These are phyloP conservation scores for Candida pseudoglaebosa DNA, from an alignment of 805 yeast species.

Conservation along the genomic window DNA sequence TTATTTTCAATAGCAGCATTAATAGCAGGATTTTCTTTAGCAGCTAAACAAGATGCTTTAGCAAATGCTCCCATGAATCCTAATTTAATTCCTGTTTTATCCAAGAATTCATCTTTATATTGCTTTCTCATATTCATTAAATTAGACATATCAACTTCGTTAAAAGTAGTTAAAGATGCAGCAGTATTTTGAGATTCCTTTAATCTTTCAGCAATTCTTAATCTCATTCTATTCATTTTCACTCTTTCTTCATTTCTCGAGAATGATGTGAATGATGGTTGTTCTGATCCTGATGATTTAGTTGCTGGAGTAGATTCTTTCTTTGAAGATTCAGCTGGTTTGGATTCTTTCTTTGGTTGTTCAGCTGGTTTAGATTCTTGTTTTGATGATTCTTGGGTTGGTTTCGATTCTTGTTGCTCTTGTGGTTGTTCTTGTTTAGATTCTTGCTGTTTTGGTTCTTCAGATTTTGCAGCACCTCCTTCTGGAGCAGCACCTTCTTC, in stretches of 20 bases:
- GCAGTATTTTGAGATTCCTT: constrained; percentile 99
- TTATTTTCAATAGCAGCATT: constrained; percentile 92
- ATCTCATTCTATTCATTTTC: constrained; percentile 99
- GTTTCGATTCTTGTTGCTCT: constrained; percentile 16
- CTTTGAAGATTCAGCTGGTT: constrained; percentile 18
- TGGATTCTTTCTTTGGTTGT: constrained; percentile 24
- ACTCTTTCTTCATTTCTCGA: constrained; percentile 87
- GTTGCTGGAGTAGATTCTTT: constrained; percentile 24
- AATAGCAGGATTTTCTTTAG: constrained; percentile 91
- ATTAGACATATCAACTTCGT: constrained; percentile 95
- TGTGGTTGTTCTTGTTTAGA: constrained; percentile 22
- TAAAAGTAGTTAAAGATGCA: constrained; percentile 95
- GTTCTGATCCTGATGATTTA: constrained; percentile 26
- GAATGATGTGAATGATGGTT: constrained; percentile 45
- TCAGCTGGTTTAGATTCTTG: constrained; percentile 24
- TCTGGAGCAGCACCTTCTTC: constrained; percentile 76
- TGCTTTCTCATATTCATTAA: constrained; percentile 91
- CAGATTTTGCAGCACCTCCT: constrained; percentile 49
- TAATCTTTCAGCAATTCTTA: constrained; percentile 97
- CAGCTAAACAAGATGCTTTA: constrained; percentile 87
- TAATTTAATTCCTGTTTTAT: constrained; percentile 88
- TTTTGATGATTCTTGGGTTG: constrained; percentile 18
- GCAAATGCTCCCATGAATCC: constrained; percentile 99
- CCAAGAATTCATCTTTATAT: constrained; percentile 94
- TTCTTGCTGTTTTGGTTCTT: constrained; percentile 15